These are phyloP conservation scores for Cutaneotrichosporon cavernicola DNA, from an alignment of 1,284 basidiomycete genomes.

Conservation along the genomic window DNA sequence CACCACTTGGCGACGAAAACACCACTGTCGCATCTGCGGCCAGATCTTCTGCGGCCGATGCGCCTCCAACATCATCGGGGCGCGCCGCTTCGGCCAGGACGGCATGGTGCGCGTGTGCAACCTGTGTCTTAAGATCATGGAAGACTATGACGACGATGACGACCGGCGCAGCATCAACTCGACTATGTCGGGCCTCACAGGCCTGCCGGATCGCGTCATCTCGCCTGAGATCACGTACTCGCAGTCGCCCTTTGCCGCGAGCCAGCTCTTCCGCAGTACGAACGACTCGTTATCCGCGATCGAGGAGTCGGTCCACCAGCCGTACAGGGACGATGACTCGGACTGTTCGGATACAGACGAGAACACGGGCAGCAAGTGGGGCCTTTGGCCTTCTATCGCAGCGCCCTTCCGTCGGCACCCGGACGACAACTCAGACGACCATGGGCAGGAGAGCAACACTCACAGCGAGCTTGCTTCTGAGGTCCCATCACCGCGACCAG, in stretches of 20 bases:
- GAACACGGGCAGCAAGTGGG: constrained; percentile 47
- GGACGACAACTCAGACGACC: constrained; percentile 55
- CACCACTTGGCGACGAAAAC: constrained; percentile 87
- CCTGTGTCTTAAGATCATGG: constrained; percentile 85
- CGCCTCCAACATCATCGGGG: constrained; percentile 96
- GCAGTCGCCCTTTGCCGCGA: constrained; percentile 83
- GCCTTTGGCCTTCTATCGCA: constrained; percentile 49
- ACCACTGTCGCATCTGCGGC: constrained; percentile 91
- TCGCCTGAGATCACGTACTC: constrained; percentile 52
- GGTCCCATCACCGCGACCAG: constrained; percentile 13
- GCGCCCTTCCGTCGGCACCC: constrained; percentile 79
- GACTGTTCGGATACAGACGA: constrained; percentile 52
- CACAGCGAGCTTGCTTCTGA: constrained; percentile 12
- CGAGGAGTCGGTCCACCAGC: constrained; percentile 40
- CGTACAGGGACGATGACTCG: constrained; percentile 41
- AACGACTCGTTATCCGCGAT: constrained; percentile 48
- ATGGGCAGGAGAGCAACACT: constrained; percentile 14
- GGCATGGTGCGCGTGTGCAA: constrained; percentile 93
- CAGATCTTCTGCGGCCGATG: constrained; percentile 90
- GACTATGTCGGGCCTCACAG: constrained; percentile 31
- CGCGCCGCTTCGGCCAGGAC: constrained; percentile 86
- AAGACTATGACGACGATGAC: constrained; percentile 68
- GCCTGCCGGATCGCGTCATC: constrained; percentile 43
- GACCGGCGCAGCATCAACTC: constrained; percentile 48
- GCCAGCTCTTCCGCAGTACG: constrained; percentile 64